A percentile compares a stretch with the other conserved stretches of the same genome.
phyloP scores from a whole-genome alignment of 2,329 filamentous ascomycete species.

The Metarhizium robertsii region DNA sequence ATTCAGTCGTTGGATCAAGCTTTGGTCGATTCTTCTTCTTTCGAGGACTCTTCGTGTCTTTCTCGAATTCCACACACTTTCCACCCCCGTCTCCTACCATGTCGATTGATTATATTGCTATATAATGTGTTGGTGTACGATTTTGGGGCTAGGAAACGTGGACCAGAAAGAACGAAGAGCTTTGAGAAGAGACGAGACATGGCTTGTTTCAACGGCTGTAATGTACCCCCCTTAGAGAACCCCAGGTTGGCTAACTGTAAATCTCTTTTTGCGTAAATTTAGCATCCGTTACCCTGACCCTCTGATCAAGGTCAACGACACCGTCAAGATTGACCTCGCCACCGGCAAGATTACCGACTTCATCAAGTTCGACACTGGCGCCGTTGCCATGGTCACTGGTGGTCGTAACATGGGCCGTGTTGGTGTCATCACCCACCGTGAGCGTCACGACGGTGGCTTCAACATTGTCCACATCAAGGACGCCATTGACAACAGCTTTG shows the following conservation, averaged over 20 bases:
- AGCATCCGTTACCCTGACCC: slow-evolving; percentile 99
- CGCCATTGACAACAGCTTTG: slow-evolving; percentile 99
- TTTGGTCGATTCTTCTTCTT: slow-evolving; percentile 61
- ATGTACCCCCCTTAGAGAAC: slow-evolving; percentile 36
- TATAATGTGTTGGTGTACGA: neutral
- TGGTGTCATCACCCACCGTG: slow-evolving; percentile 99
- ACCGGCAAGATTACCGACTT: slow-evolving; percentile 98
- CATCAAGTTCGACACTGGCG: slow-evolving; percentile 97
- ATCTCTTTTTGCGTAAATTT: slow-evolving; percentile 15
- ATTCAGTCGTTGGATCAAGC: slow-evolving; percentile 99
- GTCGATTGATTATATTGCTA: neutral
- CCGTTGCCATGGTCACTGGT: slow-evolving; percentile 97
- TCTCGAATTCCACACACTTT: slow-evolving; percentile 20
- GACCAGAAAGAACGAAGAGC: neutral
- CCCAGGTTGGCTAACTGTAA: slow-evolving; percentile 24
- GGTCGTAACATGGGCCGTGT: slow-evolving; percentile 99
- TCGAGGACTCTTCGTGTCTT: slow-evolving; percentile 16
- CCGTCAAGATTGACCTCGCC: slow-evolving; percentile 95
- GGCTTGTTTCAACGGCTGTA: slow-evolving; percentile 39
- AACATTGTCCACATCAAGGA: slow-evolving; percentile 99
- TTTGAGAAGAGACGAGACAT: neutral
- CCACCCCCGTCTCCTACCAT: neutral
- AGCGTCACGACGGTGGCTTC: slow-evolving; percentile 99
- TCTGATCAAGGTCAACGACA: slow-evolving; percentile 99
- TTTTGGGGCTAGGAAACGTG: neutral